These are phyloP conservation scores for Barbarea vulgaris DNA, from an alignment of 345 rosid genomes.

Conservation along the genomic window DNA sequence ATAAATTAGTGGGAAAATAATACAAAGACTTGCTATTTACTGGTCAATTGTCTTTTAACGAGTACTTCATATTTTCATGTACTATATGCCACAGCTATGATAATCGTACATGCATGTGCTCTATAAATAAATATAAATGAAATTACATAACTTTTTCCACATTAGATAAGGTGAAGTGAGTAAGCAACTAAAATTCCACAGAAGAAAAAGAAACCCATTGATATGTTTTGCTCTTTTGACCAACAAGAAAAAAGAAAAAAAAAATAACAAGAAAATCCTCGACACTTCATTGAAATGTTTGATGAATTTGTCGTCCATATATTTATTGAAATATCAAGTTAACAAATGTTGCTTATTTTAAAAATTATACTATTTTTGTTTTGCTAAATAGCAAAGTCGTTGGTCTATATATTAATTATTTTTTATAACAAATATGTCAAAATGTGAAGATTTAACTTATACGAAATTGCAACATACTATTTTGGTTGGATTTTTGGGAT, in stretches of 20 bases:
- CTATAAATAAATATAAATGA: neutral
- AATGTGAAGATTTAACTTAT: neutral
- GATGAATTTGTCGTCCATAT: neutral
- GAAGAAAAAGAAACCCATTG: neutral
- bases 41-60: neutral
- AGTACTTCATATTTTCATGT: neutral
- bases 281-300: neutral
- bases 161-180: neutral
- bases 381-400: neutral
- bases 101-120: conserved; percentile 1
- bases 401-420: neutral
- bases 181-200: conserved; percentile 14
- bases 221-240: neutral
- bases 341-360: neutral
- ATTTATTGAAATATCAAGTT: neutral
- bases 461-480: neutral
- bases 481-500: neutral
- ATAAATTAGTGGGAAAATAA: neutral
- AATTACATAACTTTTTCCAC: conserved; percentile 15
- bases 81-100: neutral
- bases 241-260: neutral
- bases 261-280: neutral
- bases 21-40: neutral
- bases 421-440: too few relatives aligned
- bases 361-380: neutral